Evolutionary conservation across 208 protist genomes (phyloP), one percentile per base, ranked within the genome.

Genomic region (Trypanosoma avium): DNA sequence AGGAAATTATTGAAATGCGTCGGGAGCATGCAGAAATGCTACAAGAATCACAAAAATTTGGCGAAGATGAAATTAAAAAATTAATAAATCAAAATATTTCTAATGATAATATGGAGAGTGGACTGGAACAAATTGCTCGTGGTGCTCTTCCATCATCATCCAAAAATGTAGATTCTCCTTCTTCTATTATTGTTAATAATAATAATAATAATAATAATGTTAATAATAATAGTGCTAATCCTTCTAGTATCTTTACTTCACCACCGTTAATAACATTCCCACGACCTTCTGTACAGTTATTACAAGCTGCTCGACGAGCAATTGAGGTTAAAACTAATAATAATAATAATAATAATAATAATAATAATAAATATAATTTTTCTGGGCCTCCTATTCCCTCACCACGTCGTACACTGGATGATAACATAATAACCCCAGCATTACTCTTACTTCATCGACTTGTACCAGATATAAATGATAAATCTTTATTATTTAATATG

Each of bases 111-210:
- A n/a, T n/a, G n/a, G 54, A 59, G 38, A 59, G 54, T 27, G 6
- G 27, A 21, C 38, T 59, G 54, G 54, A 59, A 35, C 54, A 35
- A 27, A 29, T 59, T 35, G 54, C 54, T 17, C 54, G 54, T 30
- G 54, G 45, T 29, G 33, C 1, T 4, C 12, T 30, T 47, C 5
- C 15, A 15, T 10, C 49, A 33, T 29, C 24, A 52, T 29, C 47
- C 10, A 21, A 52, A 32, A 30, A 2, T 7, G 36, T 22, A 17
- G 43, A 27, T 12, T 29, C 9, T 29, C 1, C 12, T 12, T 3
- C 3, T 29, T 29, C 21, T 3, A 26, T 50, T 13, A 26, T 48
- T 19, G 5, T 48, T 27, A 19, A 27, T 50, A 26, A 26, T 9
- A 50, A 26, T 26, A 26, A 26, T 9, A 50, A 32, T 22, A 27